These are phyloP conservation scores for Penicillium goetzii DNA, from an alignment of 495 filamentous ascomycete species.

Conservation along the genomic window DNA sequence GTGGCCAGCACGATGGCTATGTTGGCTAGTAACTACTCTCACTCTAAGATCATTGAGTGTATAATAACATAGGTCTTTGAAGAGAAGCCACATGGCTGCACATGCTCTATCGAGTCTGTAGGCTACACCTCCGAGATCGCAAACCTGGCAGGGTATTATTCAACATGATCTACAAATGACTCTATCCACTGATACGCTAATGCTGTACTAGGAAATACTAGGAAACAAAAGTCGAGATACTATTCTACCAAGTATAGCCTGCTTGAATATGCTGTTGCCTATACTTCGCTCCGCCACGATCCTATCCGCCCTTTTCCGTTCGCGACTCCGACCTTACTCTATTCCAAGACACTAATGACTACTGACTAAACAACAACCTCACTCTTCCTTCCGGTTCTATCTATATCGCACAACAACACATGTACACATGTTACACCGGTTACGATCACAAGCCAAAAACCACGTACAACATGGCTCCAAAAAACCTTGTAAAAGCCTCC, in stretches of 20 bases:
- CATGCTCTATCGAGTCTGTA: not conserved
- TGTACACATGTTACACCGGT: not conserved
- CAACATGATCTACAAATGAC: not conserved
- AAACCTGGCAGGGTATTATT: not conserved
- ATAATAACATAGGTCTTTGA: not conserved
- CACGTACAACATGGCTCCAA: not conserved
- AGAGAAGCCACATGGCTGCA: no score
- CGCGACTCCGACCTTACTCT: not conserved
- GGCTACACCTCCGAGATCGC: not conserved
- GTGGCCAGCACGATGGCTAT: not conserved
- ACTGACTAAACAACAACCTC: not conserved
- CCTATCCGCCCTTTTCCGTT: not conserved
- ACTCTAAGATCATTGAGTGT: not conserved
- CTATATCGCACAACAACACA: not conserved
- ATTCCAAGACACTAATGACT: not conserved
- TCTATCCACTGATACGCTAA: not conserved
- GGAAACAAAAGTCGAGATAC: not conserved
- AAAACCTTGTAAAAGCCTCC: not conserved
- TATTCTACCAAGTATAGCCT: not conserved
- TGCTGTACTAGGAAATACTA: not conserved
- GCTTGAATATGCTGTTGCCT: not conserved
- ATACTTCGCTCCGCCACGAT: not conserved
- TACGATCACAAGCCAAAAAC: constrained; percentile 1
- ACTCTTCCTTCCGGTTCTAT: not conserved
- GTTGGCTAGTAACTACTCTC: not conserved